phyloP scores from a whole-genome alignment of 2,329 filamentous ascomycete species.

The Pseudophaeomoniella oleicola region DNA sequence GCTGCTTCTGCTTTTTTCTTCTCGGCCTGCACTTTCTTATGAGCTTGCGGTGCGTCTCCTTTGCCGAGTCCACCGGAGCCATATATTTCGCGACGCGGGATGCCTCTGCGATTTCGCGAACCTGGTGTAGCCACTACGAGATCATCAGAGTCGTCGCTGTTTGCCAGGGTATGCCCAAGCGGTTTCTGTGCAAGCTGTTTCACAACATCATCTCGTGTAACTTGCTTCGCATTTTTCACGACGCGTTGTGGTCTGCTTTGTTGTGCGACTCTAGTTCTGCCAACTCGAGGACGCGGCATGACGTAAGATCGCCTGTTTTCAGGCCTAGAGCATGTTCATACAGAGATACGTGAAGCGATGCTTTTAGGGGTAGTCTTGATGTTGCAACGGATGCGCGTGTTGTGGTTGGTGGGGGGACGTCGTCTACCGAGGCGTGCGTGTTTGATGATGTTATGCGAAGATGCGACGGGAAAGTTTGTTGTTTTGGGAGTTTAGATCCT shows the following conservation, averaged over 20 bases:
- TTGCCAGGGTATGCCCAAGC: not conserved
- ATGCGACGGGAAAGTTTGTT: not conserved
- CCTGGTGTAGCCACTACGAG: not conserved
- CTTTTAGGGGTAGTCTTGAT: too few species aligned
- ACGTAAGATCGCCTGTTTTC: too few species aligned
- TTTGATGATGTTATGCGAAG: not conserved
- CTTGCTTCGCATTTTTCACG: not conserved
- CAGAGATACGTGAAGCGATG: too few species aligned
- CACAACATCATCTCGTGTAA: not conserved
- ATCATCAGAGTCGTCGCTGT: constrained; percentile 1
- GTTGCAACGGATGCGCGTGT: too few species aligned
- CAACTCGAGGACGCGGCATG: not conserved
- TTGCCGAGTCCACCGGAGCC: constrained; percentile 1
- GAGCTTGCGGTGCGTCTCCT: not conserved
- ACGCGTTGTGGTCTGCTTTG: constrained; percentile 1
- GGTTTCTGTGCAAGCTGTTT: not conserved
- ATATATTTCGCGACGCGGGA: not conserved
- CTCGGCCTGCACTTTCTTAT: not conserved
- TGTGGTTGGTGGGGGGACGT: too few species aligned
- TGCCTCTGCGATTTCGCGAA: constrained; percentile 1
- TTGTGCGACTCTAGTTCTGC: not conserved
- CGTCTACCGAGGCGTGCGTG: too few species aligned
- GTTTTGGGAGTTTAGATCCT: not conserved
- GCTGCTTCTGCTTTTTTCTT: not conserved
- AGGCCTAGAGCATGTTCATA: too few species aligned